These are phyloP conservation scores for Micromonas commoda DNA, from an alignment of 139 green algal species.

Conservation along the genomic window DNA sequence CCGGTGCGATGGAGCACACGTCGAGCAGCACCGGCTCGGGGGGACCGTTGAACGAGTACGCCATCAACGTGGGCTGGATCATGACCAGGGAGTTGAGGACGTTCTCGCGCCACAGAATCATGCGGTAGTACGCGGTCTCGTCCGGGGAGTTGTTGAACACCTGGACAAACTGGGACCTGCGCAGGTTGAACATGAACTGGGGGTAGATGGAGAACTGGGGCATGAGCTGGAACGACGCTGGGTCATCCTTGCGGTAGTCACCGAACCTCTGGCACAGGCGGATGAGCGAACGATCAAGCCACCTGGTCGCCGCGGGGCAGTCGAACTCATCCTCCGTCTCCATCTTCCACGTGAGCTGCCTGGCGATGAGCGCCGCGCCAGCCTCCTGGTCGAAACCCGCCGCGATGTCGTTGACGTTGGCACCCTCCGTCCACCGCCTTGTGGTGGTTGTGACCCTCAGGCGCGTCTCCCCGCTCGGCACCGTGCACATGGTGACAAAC, in stretches of 20 bases:
- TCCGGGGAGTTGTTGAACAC: constrained; percentile 57
- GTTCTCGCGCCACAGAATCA: constrained; percentile 46
- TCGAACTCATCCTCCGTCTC: constrained; percentile 47
- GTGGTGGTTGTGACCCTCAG: constrained; percentile 47
- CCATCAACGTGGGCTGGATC: constrained; percentile 53
- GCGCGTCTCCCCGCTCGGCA: constrained; percentile 36
- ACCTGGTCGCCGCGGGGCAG: constrained; percentile 38
- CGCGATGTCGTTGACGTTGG: constrained; percentile 25
- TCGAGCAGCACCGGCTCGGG: constrained; percentile 50
- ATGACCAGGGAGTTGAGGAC: constrained; percentile 46
- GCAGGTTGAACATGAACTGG: constrained; percentile 63
- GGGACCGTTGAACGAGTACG: constrained; percentile 46
- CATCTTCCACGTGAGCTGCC: constrained; percentile 36
- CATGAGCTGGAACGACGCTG: constrained; percentile 45
- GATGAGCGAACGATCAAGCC: constrained; percentile 56
- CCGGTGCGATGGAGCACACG: constrained; percentile 42
- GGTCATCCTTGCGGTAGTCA: constrained; percentile 42
- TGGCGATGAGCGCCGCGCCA: constrained; percentile 42
- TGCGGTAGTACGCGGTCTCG: constrained; percentile 53
- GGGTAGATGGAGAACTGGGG: constrained; percentile 47
- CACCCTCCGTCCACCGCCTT: constrained; percentile 38
- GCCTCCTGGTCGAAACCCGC: constrained; percentile 50
- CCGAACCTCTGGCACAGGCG: constrained; percentile 44
- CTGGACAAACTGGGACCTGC: constrained; percentile 50
- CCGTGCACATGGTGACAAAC: constrained; percentile 39